A percentile compares a stretch with the other conserved stretches of the same genome.
Conservation (phyloP, 371 early-diverging fungal species). For the Lichtheimia corymbifera region DNA sequence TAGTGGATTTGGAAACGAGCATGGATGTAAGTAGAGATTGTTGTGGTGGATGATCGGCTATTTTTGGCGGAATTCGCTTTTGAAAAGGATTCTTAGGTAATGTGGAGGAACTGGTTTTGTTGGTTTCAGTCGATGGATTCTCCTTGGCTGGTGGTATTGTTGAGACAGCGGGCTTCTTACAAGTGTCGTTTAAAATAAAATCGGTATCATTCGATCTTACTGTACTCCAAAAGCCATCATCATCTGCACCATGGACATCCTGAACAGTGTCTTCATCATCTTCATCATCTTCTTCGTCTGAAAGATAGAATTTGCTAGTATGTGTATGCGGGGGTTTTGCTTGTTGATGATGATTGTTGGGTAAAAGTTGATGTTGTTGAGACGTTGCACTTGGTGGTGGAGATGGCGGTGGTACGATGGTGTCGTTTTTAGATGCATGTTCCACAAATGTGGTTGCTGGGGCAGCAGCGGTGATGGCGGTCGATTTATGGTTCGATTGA, state of each 20-base stretch:
- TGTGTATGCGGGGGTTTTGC: conserved; percentile 3
- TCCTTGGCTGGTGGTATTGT: too few species aligned
- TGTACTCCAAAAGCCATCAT: conserved; percentile 24
- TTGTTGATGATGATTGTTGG: too few species aligned
- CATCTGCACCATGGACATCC: conserved; percentile 8
- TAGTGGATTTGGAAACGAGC: conserved; percentile 3
- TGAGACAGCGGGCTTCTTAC: not conserved
- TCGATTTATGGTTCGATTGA: not conserved
- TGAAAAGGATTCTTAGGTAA: conserved; percentile 2
- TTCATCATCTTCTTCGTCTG: conserved; percentile 18
- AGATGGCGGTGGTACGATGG: too few species aligned
- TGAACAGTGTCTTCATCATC: conserved; percentile 6
- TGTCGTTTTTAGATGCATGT: not conserved
- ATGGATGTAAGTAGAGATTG: conserved; percentile 8
- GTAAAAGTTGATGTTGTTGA: not conserved
- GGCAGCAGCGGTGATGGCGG: too few species aligned
- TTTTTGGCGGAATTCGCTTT: conserved; percentile 10
- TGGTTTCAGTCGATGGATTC: not conserved
- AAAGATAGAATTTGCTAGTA: conserved; percentile 27
- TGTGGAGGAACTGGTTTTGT: not conserved
- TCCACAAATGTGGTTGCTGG: too few species aligned
- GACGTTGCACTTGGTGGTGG: not conserved
- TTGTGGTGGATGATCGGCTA: conserved; percentile 2
- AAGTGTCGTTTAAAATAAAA: not conserved
- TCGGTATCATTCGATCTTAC: conserved; percentile 7